Base-by-base conservation (phyloP, 441 rosid species). In the Mallotus japonicus region DNA sequence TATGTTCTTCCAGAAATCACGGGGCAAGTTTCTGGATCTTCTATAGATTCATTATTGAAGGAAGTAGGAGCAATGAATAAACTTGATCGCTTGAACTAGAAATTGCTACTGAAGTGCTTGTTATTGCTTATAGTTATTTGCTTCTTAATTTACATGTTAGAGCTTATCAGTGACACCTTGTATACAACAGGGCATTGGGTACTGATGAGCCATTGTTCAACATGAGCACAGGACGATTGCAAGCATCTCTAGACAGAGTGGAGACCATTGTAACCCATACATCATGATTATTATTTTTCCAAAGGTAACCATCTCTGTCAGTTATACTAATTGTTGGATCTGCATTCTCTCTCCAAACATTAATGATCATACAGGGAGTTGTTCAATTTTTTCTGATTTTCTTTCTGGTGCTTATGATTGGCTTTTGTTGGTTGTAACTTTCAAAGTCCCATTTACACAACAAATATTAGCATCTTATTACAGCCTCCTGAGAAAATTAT, bases 161-260 rank as follows among this genome's bases (percentile, higher is more conserved):
- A 37, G 51, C 78, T 78, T 73, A 75, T 63, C 32, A n/a, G 65
- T 78, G 49, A 19, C 75, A 65, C 37, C 50, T 80, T 79, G 71
- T 65, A 53, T 81, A 72, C 55, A 58, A 82, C 90, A 91, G 99
- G 79, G 92, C 89, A 9, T 80, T 95, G 62, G 99, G 98, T 68
- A 77, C 89, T 5, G 88, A 81, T 53, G 98, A 92, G 79, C 89
- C 96, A 24, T 75, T 92, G 51, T 91, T 95, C 85, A 92, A 92
- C 84, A 83, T 92, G 98, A 81, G 83, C 82, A 82, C 98, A 0
- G 97, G 98, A 70, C 72, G 83, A 63, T 83, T 95, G 82, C 85
- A 88, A 63, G 98, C 99, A 46, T 91, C 99, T 8, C 81, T 92
- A 4, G 98, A 95, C 76, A 85, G 98, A 85, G 86, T 95, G 68